Percentiles rank a stretch among this genome's conserved stretches.
phyloP scores from a whole-genome alignment of 2,329 filamentous ascomycete species.

The Macrophomina phaseolina region DNA sequence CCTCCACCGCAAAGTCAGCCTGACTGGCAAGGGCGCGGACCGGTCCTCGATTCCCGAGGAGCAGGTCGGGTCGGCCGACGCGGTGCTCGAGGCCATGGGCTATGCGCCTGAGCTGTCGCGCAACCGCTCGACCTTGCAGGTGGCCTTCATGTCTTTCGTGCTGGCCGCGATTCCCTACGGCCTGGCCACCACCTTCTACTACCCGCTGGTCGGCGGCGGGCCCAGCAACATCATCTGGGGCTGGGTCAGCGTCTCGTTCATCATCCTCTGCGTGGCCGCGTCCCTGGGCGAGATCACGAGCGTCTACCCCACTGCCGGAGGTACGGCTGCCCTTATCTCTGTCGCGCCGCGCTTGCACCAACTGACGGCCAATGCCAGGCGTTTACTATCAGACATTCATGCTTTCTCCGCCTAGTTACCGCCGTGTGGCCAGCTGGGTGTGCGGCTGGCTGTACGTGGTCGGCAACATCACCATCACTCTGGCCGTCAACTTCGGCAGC shows the following conservation, averaged over 20 bases:
- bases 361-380: constrained; percentile 5
- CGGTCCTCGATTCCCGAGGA: constrained; percentile 4
- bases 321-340: constrained; percentile 37
- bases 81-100: constrained; percentile 63
- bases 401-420: constrained; percentile 67
- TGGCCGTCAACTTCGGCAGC: constrained; percentile 82
- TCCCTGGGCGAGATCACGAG: constrained; percentile 77
- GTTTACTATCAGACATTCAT: constrained; percentile 83
- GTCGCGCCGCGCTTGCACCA: background rate
- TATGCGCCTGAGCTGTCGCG: constrained; percentile 70
- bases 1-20: constrained; percentile 10
- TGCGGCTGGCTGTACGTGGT: constrained; percentile 79
- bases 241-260: constrained; percentile 70
- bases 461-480: constrained; percentile 80
- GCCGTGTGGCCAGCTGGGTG: constrained; percentile 70
- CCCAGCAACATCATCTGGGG: constrained; percentile 75
- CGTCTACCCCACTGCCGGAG: constrained; percentile 77
- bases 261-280: constrained; percentile 73
- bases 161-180: constrained; percentile 77
- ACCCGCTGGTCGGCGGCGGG: constrained; percentile 70
- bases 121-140: constrained; percentile 70
- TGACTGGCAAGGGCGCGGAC: constrained; percentile 14
- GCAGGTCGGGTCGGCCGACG: constrained; percentile 12
- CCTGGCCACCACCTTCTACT: constrained; percentile 71
- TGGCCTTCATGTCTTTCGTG: constrained; percentile 78